Evolutionary conservation across 257 asterid genomes (phyloP).

Genomic region (Cinchona pubescens): DNA sequence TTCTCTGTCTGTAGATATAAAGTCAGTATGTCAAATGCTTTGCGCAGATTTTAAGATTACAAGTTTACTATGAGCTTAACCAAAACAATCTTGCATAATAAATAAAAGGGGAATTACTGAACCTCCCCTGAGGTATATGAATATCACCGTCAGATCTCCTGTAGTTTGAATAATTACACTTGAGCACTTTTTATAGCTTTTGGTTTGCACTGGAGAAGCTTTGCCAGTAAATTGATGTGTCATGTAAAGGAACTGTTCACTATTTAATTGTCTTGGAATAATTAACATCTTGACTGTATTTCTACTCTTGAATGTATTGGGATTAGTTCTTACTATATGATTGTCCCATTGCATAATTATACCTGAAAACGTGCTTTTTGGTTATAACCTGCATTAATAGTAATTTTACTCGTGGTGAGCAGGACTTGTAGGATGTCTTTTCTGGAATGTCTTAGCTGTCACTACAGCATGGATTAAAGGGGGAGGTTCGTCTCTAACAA

Average conservation of each 20-base stretch:
- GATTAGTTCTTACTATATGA: not conserved
- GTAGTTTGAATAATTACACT: no score
- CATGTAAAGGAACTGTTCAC: not conserved
- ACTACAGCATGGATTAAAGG: slow-evolving; percentile 88
- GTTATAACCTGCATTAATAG: not conserved
- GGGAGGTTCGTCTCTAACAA: slow-evolving; percentile 52
- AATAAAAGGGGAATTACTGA: not conserved
- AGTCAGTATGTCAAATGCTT: not conserved
- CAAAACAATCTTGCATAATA: not conserved
- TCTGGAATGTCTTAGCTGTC: slow-evolving; percentile 81
- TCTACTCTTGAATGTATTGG: not conserved
- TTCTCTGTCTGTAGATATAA: not conserved
- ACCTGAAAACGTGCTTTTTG: not conserved
- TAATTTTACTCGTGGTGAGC: slow-evolving; percentile 31
- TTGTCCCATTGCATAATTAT: not conserved
- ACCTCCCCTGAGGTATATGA: no score
- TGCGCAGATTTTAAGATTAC: no score
- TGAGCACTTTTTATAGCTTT: not conserved
- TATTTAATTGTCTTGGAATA: not conserved
- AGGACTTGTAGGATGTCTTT: slow-evolving; percentile 69
- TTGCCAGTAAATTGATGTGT: not conserved
- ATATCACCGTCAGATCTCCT: no score
- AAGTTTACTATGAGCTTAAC: not conserved
- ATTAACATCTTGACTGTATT: not conserved
- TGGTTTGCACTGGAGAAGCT: not conserved